Evolutionary conservation across 306 rosid genomes (phyloP).

Genomic region (Argentina anserina): DNA sequence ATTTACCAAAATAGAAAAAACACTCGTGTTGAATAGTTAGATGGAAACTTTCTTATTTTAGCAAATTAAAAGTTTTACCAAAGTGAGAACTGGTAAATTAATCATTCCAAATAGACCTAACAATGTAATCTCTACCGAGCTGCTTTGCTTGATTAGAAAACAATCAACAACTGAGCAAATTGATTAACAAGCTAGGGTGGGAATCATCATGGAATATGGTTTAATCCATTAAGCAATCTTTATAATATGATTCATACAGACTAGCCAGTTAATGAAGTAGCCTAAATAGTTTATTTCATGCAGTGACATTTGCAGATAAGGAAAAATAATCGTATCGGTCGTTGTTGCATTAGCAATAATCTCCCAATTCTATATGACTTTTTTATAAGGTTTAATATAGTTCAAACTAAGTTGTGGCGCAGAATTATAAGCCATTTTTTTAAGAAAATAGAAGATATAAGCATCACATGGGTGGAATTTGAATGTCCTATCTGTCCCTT

Average conservation of each 20-base stretch:
- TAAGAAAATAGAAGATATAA: background rate
- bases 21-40: background rate
- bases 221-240: background rate
- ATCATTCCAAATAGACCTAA: background rate
- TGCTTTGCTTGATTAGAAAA: background rate
- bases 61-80: too few species aligned
- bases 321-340: background rate
- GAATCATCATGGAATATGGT: background rate
- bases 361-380: background rate
- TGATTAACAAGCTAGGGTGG: background rate
- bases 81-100: background rate
- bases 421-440: background rate
- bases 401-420: background rate
- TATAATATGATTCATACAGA: background rate
- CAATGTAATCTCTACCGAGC: background rate
- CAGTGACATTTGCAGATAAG: background rate
- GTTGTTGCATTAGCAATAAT: conserved; percentile 10
- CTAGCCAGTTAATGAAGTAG: background rate
- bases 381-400: background rate
- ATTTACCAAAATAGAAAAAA: background rate
- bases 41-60: background rate
- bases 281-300: background rate
- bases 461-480: background rate
- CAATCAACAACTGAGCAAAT: background rate
- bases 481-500: background rate